Evolutionary conservation across 2,329 filamentous ascomycete genomes (phyloP).

Genomic region (Fusarium dimerum): DNA sequence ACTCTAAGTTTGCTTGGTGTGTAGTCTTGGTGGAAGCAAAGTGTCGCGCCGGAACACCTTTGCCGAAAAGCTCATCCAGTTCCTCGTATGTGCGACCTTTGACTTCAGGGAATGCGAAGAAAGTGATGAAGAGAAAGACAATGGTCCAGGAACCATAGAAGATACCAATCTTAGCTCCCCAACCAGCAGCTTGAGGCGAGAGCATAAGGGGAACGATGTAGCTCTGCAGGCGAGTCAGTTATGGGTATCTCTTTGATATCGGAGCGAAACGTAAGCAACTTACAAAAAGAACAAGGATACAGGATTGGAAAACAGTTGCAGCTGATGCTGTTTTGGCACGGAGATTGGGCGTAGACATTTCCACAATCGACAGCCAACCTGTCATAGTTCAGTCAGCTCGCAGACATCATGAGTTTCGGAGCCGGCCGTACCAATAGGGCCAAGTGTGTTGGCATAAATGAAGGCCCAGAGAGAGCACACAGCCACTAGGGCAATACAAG

Average conservation of each 20-base stretch:
- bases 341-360: constrained; percentile 7
- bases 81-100: constrained; percentile 25
- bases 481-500: constrained; percentile 4
- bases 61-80: constrained; percentile 23
- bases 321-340: constrained; percentile 10
- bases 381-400: no score
- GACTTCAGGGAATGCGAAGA: constrained; percentile 19
- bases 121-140: constrained; percentile 7
- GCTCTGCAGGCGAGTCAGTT: constrained; percentile 1
- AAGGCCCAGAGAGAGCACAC: constrained; percentile 13
- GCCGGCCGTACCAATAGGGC: constrained; percentile 5
- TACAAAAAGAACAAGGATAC: constrained; percentile 10
- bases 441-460: constrained; percentile 8
- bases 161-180: constrained; percentile 9
- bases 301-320: constrained; percentile 8
- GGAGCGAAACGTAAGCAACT: not conserved
- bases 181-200: constrained; percentile 14
- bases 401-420: not conserved
- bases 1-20: not conserved
- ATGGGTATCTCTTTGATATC: not conserved
- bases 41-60: constrained; percentile 19
- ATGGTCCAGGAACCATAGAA: constrained; percentile 19
- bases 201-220: constrained; percentile 24
- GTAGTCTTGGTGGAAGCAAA: constrained; percentile 7
- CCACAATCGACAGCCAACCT: constrained; percentile 12